Evolutionary conservation across 495 filamentous ascomycete species (phyloP).

Genomic region (Evernia prunastri): DNA sequence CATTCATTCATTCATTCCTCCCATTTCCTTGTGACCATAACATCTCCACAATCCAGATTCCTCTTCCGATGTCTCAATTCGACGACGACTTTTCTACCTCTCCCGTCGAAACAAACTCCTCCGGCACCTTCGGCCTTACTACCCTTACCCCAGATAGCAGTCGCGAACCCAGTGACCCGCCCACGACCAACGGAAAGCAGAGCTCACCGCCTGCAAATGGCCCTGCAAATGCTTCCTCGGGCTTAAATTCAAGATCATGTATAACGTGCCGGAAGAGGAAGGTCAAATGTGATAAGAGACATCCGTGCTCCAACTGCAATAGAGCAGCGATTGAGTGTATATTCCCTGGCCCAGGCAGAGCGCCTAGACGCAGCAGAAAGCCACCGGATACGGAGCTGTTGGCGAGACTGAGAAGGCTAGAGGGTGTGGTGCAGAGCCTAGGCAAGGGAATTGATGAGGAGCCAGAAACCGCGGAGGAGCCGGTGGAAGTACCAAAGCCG

Average conservation of each 20-base stretch:
- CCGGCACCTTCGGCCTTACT: not conserved
- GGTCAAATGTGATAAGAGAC: conserved; percentile 79
- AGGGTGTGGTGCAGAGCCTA: conserved; percentile 72
- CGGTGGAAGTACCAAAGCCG: conserved; percentile 15
- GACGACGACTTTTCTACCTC: conserved; percentile 17
- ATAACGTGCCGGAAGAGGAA: conserved; percentile 79
- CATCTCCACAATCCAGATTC: not conserved
- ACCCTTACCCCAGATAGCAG: conserved; percentile 5
- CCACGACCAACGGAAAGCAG: conserved; percentile 10
- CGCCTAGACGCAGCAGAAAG: conserved; percentile 60
- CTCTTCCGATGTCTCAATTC: conserved; percentile 4
- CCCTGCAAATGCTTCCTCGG: conserved; percentile 5
- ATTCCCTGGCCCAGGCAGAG: conserved; percentile 76
- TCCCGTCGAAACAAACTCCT: conserved; percentile 12
- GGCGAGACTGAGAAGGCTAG: conserved; percentile 68
- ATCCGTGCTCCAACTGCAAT: conserved; percentile 78
- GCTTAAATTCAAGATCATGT: conserved; percentile 62
- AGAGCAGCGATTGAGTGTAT: conserved; percentile 73
- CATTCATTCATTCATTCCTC: too few species aligned
- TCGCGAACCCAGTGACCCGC: conserved; percentile 16
- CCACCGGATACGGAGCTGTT: conserved; percentile 71
- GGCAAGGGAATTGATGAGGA: conserved; percentile 40
- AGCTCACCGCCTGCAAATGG: conserved; percentile 7
- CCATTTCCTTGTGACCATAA: not conserved
- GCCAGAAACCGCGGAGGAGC: conserved; percentile 15